A percentile compares a stretch with the other conserved stretches of the same genome.
These are phyloP conservation scores for Erigeron canadensis DNA, from an alignment of 129 eudicot species.

Conservation along the genomic window DNA sequence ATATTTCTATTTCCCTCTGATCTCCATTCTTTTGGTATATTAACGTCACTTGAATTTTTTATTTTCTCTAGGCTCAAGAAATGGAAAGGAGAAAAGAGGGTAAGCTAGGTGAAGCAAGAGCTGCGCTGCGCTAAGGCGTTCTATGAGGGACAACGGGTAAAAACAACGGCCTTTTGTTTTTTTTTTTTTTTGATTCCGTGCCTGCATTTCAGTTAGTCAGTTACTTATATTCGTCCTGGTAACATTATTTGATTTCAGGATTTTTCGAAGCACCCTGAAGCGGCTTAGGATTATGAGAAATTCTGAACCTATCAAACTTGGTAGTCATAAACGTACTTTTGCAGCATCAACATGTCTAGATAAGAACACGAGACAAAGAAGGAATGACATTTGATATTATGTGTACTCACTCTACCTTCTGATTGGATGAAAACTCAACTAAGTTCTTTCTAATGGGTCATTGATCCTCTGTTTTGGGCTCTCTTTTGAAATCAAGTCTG, in stretches of 20 bases:
- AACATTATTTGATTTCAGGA: slow-evolving; percentile 39
- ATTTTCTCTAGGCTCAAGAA: no score
- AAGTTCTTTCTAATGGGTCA: background rate
- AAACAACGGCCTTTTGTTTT: no score
- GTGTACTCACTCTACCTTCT: background rate
- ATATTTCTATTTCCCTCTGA: no score
- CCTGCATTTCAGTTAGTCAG: no score
- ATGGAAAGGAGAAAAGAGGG: no score
- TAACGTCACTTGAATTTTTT: no score
- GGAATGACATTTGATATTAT: background rate
- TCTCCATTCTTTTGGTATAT: no score
- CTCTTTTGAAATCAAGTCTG: background rate
- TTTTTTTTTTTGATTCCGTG: no score
- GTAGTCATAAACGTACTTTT: slow-evolving; percentile 26
- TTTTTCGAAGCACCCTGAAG: slow-evolving; percentile 65
- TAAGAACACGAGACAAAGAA: slow-evolving; percentile 4
- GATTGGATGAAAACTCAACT: background rate
- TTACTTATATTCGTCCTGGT: background rate
- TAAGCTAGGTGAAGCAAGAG: no score
- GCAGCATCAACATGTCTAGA: background rate
- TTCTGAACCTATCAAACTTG: slow-evolving; percentile 65
- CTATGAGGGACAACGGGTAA: no score
- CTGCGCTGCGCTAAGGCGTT: no score
- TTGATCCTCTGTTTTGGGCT: background rate
- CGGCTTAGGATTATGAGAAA: slow-evolving; percentile 75